Evolutionary conservation across 2,329 filamentous ascomycete genomes (phyloP).

Genomic region (Claviceps sp.): DNA sequence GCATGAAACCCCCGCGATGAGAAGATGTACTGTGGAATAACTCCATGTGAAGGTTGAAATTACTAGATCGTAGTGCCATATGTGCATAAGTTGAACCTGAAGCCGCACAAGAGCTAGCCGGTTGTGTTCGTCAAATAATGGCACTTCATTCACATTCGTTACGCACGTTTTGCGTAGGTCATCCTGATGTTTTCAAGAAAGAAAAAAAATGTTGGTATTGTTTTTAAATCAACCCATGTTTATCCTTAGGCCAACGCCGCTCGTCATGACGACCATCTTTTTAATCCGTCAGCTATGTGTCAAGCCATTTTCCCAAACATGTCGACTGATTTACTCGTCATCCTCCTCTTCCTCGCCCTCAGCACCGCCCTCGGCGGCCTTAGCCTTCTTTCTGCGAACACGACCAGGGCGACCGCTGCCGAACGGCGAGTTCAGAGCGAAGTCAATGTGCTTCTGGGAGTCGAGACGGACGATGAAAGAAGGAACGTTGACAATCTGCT

Average conservation of each 20-base stretch:
- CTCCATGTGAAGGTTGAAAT: neutral
- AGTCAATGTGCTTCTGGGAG: slow-evolving; percentile 99
- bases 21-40: neutral
- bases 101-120: neutral
- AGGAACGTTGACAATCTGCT: slow-evolving; percentile 99
- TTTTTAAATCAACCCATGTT: slow-evolving; percentile 28
- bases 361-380: slow-evolving; percentile 77
- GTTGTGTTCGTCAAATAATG: neutral
- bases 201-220: slow-evolving; percentile 10
- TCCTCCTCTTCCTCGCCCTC: slow-evolving; percentile 77
- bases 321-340: slow-evolving; percentile 46
- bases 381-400: slow-evolving; percentile 99
- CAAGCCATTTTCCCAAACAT: slow-evolving; percentile 17
- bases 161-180: neutral
- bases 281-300: slow-evolving; percentile 24
- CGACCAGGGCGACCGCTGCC: slow-evolving; percentile 93
- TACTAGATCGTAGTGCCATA: neutral
- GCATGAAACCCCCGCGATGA: neutral
- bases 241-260: slow-evolving; percentile 38
- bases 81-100: neutral
- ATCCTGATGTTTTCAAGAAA: neutral
- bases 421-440: slow-evolving; percentile 92
- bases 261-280: slow-evolving; percentile 31
- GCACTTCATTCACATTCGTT: neutral
- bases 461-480: slow-evolving; percentile 99